phyloP scores from a whole-genome alignment of 305 asterid species.

The Fraxinus dipetala region DNA sequence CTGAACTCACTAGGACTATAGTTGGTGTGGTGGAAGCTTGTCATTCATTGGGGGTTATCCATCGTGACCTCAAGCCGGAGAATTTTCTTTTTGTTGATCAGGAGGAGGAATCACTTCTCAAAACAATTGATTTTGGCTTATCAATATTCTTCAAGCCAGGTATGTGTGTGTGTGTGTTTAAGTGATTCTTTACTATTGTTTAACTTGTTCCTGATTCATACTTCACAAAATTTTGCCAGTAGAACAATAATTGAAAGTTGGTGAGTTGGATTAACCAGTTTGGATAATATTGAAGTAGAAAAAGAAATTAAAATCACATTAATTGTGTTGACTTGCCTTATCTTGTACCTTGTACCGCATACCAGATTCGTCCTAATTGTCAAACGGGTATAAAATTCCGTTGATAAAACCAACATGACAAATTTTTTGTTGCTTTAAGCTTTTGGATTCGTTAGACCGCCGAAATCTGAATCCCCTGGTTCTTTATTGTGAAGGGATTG shows the following conservation, averaged over 20 bases:
- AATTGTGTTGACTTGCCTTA: background rate
- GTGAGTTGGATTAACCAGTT: background rate
- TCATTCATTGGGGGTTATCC: constrained; percentile 74
- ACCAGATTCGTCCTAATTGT: background rate
- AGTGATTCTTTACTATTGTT: background rate
- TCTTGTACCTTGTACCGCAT: background rate
- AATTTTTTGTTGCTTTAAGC: background rate
- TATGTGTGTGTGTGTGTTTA: background rate
- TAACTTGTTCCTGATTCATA: background rate
- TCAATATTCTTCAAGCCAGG: constrained; percentile 75
- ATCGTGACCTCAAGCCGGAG: constrained; percentile 76
- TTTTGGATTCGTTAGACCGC: background rate
- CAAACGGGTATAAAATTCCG: background rate
- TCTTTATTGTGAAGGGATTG: background rate
- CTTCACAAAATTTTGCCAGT: background rate
- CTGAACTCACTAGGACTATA: constrained; percentile 68
- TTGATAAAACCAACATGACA: background rate
- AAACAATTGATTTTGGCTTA: constrained; percentile 67
- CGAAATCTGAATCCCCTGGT: background rate
- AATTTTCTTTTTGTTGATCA: constrained; percentile 65
- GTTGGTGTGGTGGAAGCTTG: constrained; percentile 76
- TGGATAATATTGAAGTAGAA: background rate
- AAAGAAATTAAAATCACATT: background rate
- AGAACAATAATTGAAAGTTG: background rate
- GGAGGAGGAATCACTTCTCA: constrained; percentile 59